Evolutionary conservation across 805 yeast genomes (phyloP).

Genomic region (Yarrowia sp.): DNA sequence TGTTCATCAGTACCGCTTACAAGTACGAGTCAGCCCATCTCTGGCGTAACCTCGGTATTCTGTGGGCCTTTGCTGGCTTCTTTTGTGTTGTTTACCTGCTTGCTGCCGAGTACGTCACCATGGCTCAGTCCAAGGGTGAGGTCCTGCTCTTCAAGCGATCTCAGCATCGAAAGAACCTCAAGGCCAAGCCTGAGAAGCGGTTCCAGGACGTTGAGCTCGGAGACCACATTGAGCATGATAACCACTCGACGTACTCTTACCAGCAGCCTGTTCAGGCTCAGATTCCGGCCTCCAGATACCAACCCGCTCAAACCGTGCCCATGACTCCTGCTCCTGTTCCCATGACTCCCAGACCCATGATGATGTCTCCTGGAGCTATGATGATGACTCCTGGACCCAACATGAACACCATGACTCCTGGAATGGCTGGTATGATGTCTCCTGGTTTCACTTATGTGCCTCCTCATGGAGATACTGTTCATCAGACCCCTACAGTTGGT

Average conservation of each 20-base stretch:
- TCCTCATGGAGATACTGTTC: slow-evolving; percentile 4
- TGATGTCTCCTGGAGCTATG: neutral
- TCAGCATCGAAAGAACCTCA: slow-evolving; percentile 24
- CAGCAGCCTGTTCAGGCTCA: slow-evolving; percentile 7
- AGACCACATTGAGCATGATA: slow-evolving; percentile 32
- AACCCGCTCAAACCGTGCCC: neutral
- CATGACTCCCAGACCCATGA: neutral
- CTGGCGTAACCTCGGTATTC: slow-evolving; percentile 68
- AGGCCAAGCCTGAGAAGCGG: slow-evolving; percentile 28
- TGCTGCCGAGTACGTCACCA: slow-evolving; percentile 48
- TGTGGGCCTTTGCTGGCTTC: slow-evolving; percentile 53
- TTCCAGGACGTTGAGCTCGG: slow-evolving; percentile 36
- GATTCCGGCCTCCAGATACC: neutral
- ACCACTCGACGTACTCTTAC: slow-evolving; percentile 31
- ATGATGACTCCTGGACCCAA: neutral
- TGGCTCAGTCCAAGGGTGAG: slow-evolving; percentile 52
- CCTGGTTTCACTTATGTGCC: slow-evolving; percentile 10
- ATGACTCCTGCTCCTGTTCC: neutral
- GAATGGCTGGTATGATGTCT: slow-evolving; percentile 2
- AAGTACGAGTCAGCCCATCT: slow-evolving; percentile 47
- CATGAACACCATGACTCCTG: neutral
- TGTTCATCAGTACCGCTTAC: slow-evolving; percentile 47
- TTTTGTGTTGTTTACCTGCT: slow-evolving; percentile 54
- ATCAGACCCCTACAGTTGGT: neutral
- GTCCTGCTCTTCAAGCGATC: slow-evolving; percentile 49